These are phyloP conservation scores for Beta macrorhiza DNA, from an alignment of 179 eudicot species.

Conservation along the genomic window DNA sequence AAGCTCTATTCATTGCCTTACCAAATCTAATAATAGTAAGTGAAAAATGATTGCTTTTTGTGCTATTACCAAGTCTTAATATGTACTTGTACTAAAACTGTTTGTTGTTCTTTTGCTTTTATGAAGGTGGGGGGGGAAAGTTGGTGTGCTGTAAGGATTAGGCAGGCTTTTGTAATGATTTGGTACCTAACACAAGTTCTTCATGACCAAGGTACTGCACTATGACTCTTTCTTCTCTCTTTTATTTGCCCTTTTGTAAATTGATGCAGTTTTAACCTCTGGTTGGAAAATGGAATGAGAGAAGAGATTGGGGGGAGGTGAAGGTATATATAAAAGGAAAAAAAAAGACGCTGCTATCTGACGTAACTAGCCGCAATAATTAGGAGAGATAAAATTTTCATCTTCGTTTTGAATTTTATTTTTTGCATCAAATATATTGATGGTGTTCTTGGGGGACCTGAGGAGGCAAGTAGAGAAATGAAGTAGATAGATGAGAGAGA, in stretches of 20 bases:
- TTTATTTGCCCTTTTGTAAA: constrained; percentile 10
- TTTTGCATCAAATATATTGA: constrained; percentile 31
- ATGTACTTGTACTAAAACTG: constrained; percentile 16
- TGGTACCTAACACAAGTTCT: constrained; percentile 44
- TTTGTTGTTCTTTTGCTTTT: constrained; percentile 35
- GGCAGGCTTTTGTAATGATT: constrained; percentile 35
- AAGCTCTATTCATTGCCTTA: constrained; percentile 41
- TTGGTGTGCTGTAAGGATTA: constrained; percentile 31
- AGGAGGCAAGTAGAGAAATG: constrained; percentile 45
- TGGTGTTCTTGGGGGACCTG: constrained; percentile 37
- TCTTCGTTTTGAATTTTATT: constrained; percentile 1
- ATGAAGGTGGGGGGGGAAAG: constrained; percentile 36
- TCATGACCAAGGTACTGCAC: constrained; percentile 37
- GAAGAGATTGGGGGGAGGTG: constrained; percentile 13
- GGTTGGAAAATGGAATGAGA: constrained; percentile 25
- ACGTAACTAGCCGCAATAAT: constrained; percentile 29
- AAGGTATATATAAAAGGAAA: constrained; percentile 35
- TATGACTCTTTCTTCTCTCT: constrained; percentile 30
- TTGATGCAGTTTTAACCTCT: constrained; percentile 30
- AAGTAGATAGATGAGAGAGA: constrained; percentile 36
- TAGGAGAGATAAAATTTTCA: constrained; percentile 15
- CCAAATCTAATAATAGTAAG: constrained; percentile 2
- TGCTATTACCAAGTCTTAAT: constrained; percentile 28
- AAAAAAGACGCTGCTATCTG: constrained; percentile 31
- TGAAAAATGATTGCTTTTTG: constrained; percentile 21